Percentiles rank a stretch among this genome's conserved stretches.
These are phyloP conservation scores for Quercus phellos DNA, from an alignment of 331 rosid species.

Conservation along the genomic window DNA sequence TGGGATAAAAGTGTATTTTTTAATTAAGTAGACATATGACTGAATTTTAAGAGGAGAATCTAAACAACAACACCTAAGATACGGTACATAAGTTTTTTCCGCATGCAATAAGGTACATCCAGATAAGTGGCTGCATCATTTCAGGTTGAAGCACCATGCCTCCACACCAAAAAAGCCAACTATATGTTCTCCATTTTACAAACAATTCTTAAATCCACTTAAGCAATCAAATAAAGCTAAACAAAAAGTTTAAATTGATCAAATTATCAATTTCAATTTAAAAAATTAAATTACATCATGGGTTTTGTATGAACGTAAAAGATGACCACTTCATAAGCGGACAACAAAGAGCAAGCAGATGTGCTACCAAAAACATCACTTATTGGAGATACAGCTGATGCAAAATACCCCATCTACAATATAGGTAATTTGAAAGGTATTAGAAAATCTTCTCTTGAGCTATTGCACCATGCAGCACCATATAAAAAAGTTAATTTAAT, in stretches of 20 bases:
- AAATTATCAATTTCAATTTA: background rate
- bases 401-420: constrained; percentile 55
- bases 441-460: too few relatives aligned
- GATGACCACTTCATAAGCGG: constrained; percentile 61
- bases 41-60: rapidly evolving
- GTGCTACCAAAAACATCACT: constrained; percentile 35
- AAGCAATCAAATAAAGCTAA: background rate
- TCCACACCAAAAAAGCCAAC: background rate
- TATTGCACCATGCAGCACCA: too few relatives aligned
- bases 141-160: background rate
- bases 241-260: background rate
- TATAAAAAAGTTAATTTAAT: too few relatives aligned
- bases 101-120: background rate
- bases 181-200: background rate
- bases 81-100: too few relatives aligned
- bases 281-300: background rate
- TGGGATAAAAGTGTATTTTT: too few relatives aligned
- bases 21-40: too few relatives aligned
- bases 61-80: too few relatives aligned
- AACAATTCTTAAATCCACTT: background rate
- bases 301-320: constrained; percentile 38
- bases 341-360: constrained; percentile 43
- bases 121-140: background rate
- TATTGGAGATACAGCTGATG: constrained; percentile 51
- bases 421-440: constrained; percentile 35